These are phyloP conservation scores for Gonium pectorale DNA, from an alignment of 139 green algal genomes.

Conservation along the genomic window DNA sequence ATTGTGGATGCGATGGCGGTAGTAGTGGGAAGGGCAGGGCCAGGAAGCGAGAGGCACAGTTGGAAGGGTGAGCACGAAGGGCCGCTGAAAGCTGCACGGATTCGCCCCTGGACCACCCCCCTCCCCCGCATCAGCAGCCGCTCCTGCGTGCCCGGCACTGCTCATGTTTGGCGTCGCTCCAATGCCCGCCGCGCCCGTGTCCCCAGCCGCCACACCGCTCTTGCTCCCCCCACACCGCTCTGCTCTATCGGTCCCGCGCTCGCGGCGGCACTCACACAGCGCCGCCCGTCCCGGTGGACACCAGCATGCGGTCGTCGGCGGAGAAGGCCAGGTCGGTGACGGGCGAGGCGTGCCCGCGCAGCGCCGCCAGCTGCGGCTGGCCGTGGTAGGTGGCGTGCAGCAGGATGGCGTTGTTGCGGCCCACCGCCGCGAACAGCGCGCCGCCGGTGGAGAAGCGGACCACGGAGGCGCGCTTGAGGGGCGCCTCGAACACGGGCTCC, in stretches of 20 bases:
- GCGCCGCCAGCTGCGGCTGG: conserved; percentile 31
- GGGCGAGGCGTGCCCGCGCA: conserved; percentile 63
- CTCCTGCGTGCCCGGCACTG: too few relatives aligned
- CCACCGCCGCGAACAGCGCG: conserved; percentile 61
- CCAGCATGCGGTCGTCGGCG: conserved; percentile 59
- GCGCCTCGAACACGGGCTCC: conserved; percentile 44
- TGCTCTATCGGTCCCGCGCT: too few relatives aligned
- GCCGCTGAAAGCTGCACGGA: too few relatives aligned
- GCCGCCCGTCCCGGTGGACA: conserved; percentile 60
- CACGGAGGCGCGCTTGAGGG: conserved; percentile 61
- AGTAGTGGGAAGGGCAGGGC: too few relatives aligned
- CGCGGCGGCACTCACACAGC: conserved; percentile 63
- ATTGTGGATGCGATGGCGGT: too few relatives aligned
- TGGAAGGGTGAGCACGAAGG: too few relatives aligned
- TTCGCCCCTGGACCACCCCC: too few relatives aligned
- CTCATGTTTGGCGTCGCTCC: too few relatives aligned
- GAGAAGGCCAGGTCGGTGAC: conserved; percentile 59
- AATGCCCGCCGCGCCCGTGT: too few relatives aligned
- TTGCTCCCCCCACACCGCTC: not conserved
- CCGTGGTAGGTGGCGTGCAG: conserved; percentile 48
- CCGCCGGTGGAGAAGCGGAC: conserved; percentile 65
- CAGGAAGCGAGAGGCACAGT: too few relatives aligned
- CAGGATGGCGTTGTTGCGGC: conserved; percentile 61
- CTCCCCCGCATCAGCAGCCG: too few relatives aligned
- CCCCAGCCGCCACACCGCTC: too few relatives aligned